A percentile compares a stretch with the other conserved stretches of the same genome.
Conservation (phyloP, 2,329 filamentous ascomycete genomes). For the Blastomyces gilchristii region DNA sequence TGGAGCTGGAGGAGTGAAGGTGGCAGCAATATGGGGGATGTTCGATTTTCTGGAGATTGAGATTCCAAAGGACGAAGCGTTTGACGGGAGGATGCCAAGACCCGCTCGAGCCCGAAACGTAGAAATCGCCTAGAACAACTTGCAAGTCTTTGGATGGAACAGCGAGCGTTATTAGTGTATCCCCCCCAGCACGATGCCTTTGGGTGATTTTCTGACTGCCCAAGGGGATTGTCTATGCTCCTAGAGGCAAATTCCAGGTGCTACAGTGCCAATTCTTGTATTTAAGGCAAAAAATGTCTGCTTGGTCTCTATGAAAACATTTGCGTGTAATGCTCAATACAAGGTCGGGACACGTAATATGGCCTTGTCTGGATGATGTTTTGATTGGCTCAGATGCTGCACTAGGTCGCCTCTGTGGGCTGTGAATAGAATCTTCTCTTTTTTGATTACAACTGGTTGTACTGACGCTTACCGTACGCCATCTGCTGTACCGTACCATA, state of each 20-base stretch:
- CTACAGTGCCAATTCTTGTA: not conserved
- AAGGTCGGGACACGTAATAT: constrained; percentile 1
- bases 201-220: too few species aligned
- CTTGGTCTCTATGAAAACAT: not conserved
- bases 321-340: not conserved
- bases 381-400: too few species aligned
- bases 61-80: not conserved
- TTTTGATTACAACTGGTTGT: not conserved
- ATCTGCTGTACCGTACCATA: not conserved
- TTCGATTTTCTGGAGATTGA: constrained; percentile 1
- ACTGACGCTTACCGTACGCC: not conserved
- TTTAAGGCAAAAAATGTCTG: not conserved
- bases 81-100: constrained; percentile 5
- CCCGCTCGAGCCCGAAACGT: not conserved
- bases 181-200: too few species aligned
- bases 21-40: not conserved
- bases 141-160: too few species aligned
- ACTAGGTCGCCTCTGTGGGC: too few species aligned
- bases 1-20: not conserved
- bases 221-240: too few species aligned
- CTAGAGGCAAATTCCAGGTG: too few species aligned
- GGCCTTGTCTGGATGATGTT: not conserved
- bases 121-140: not conserved
- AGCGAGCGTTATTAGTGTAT: too few species aligned
- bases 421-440: not conserved